Base-by-base conservation (phyloP, 2,329 filamentous ascomycete species). In the Colletotrichum tropicale region DNA sequence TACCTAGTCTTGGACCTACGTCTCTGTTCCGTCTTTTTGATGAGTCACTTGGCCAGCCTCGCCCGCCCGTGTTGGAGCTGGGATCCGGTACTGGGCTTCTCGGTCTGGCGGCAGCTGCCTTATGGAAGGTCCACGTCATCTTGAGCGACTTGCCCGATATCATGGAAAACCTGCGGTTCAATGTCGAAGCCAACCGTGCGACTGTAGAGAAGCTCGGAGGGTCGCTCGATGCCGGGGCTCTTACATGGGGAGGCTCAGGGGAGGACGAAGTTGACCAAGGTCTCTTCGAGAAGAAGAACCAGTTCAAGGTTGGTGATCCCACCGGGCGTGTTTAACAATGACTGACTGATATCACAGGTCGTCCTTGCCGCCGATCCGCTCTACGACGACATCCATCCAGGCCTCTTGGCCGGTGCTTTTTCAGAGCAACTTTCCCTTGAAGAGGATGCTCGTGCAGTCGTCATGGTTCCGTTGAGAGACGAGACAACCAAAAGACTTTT, bases 41-140 rank as follows among this genome's bases (percentile, higher is more conserved):
- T 52, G 80, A 83, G 71, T 82, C 82, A 15, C 76, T 83, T 10
- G 80, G 81, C 60, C 77, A 81, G 58, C 75, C 82, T 36, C 76
- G 80, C 6, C 80, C 85, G 18, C 78, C 81, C 6, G 86, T 92
- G 2, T 88, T 98, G 10, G 96, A 98, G 82, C 89, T 98, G 3
- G 97, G 96, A 6, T 93, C 96, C 0, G 96, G 97, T 0, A 98
- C 96, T 0, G 96, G 96, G 0, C 89, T 99, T n/a, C 91, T 98
- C 12, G 97, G 97, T 0, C 87, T 98, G 58, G 94, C 96, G 2
- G 95, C 96, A 28, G 95, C 96, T 9, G 92, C 91, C 16, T 87
- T 95, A 28, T 94, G 94, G 87, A 87, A 87, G 58, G 89, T 90
- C 1, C 86, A 90, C 21, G 93, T 98, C 6, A 86, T 94, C 12